A percentile compares a stretch with the other conserved stretches of the same genome.
Evolutionary conservation across 441 rosid genomes (phyloP).

Genomic region (Theobroma grandiflorum): DNA sequence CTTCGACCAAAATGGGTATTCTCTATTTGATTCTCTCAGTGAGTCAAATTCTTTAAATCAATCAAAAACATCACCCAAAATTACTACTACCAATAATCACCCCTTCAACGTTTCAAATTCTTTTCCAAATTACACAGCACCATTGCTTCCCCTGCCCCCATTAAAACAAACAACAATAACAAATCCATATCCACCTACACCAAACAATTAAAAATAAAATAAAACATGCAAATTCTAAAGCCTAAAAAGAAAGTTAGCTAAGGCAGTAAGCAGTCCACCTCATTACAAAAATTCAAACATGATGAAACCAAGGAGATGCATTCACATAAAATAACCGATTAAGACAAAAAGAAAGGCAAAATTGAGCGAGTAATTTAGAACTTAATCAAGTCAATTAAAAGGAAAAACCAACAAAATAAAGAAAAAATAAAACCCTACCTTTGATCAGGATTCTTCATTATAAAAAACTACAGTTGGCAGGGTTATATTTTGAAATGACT

Average conservation of each 20-base stretch:
- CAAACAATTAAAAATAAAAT: neutral
- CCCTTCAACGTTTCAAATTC: neutral
- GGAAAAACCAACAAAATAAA: neutral
- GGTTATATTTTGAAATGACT: neutral
- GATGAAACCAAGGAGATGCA: neutral
- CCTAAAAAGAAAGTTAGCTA: neutral
- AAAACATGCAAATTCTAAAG: conserved; percentile 3
- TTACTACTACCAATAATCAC: neutral
- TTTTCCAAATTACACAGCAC: conserved; percentile 2
- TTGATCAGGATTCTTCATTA: conserved; percentile 1
- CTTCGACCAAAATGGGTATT: neutral
- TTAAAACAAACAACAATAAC: neutral
- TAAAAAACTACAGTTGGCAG: neutral
- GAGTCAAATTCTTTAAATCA: neutral
- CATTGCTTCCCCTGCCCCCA: neutral
- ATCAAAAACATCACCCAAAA: conserved; percentile 8
- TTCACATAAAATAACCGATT: conserved; percentile 3
- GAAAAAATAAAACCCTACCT: neutral
- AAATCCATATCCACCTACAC: neutral
- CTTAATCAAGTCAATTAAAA: conserved; percentile 14
- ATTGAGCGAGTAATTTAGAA: neutral
- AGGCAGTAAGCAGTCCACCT: neutral
- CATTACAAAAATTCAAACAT: neutral
- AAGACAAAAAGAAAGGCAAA: neutral
- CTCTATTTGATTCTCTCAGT: neutral